Conservation (phyloP, 768 basidiomycete genomes). For the Serendipita sp. region DNA sequence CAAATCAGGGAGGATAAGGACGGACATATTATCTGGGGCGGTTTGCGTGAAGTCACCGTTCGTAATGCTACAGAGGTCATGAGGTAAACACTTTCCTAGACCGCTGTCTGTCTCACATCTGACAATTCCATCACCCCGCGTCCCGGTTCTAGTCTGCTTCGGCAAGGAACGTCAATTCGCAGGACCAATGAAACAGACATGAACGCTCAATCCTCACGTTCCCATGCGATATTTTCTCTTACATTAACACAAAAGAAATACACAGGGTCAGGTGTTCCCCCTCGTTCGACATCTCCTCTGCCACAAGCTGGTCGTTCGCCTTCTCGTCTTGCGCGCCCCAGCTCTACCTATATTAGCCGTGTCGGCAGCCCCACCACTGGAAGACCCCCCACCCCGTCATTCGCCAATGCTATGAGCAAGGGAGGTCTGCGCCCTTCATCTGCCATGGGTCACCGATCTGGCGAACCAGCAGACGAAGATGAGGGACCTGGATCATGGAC, state of each 20-base stretch:
- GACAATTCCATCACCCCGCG: slow-evolving; percentile 6
- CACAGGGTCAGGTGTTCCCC: slow-evolving; percentile 49
- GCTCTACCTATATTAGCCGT: slow-evolving; percentile 48
- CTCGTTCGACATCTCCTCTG: slow-evolving; percentile 61
- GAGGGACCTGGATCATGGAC: slow-evolving; percentile 70
- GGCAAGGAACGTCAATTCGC: slow-evolving; percentile 75
- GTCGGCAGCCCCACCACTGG: slow-evolving; percentile 68
- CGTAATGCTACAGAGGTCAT: slow-evolving; percentile 76
- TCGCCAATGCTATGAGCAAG: slow-evolving; percentile 55
- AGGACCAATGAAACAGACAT: slow-evolving; percentile 96
- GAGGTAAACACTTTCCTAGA: slow-evolving; percentile 39
- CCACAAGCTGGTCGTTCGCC: slow-evolving; percentile 57
- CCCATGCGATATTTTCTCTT: slow-evolving; percentile 96
- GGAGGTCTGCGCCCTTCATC: slow-evolving; percentile 56
- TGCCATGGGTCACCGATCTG: slow-evolving; percentile 37
- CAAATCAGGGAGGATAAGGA: slow-evolving; percentile 96
- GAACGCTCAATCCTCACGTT: slow-evolving; percentile 96
- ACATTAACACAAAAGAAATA: slow-evolving; percentile 84
- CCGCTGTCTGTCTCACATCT: not conserved
- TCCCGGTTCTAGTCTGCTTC: slow-evolving; percentile 46
- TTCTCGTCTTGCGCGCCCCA: slow-evolving; percentile 68
- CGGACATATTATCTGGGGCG: slow-evolving; percentile 93
- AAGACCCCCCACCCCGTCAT: slow-evolving; percentile 65
- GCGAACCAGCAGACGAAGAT: slow-evolving; percentile 21
- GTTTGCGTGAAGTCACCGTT: slow-evolving; percentile 83